Evolutionary conservation across 441 rosid genomes (phyloP).

Genomic region (Euphorbia corollata): DNA sequence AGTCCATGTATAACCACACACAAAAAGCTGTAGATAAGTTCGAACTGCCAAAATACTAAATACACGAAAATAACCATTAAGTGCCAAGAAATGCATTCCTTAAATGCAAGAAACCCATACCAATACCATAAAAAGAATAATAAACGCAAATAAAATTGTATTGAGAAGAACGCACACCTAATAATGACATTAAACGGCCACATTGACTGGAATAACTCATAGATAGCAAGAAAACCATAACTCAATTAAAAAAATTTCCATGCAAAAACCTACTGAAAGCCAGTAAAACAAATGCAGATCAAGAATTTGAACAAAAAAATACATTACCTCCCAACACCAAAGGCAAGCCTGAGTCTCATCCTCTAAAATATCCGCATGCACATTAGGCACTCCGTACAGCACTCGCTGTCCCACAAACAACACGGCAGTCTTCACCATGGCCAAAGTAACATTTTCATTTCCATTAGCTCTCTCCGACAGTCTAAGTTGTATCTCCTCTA

Average conservation of each 20-base stretch:
- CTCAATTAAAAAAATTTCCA: neutral
- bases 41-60: neutral
- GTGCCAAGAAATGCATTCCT: constrained; percentile 1
- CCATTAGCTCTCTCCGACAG: constrained; percentile 20
- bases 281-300: neutral
- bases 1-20: neutral
- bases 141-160: neutral
- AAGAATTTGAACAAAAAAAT: neutral
- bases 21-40: neutral
- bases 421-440: constrained; percentile 51
- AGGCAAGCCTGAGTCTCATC: constrained; percentile 31
- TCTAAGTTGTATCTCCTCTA: constrained; percentile 36
- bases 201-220: neutral
- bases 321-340: constrained; percentile 95
- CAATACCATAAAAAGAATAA: neutral
- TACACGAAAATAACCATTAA: neutral
- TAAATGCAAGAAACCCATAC: neutral
- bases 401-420: constrained; percentile 66
- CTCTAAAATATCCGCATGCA: constrained; percentile 20
- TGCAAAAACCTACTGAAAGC: neutral
- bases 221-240: neutral
- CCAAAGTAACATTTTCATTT: constrained; percentile 25
- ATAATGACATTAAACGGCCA: neutral
- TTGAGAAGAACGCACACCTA: neutral
- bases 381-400: constrained; percentile 55